These are phyloP conservation scores for Paraglomus brasilianum DNA, from an alignment of 192 early-diverging fungal genomes.

Conservation along the genomic window DNA sequence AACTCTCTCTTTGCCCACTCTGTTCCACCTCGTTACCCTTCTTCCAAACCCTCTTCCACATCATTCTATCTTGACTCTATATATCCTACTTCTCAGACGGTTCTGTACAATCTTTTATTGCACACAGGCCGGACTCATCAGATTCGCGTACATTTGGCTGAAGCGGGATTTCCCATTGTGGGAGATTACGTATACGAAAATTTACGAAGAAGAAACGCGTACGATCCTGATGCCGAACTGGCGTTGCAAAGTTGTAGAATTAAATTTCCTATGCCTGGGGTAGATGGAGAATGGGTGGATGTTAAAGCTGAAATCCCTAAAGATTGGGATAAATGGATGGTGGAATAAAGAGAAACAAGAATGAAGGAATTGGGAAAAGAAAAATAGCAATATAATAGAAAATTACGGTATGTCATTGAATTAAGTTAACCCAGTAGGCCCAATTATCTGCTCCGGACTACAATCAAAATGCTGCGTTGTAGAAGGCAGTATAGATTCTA, in stretches of 20 bases:
- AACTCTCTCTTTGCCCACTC: neutral
- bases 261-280: neutral
- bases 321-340: neutral
- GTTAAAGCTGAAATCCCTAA: neutral
- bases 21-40: neutral
- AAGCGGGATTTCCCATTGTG: neutral
- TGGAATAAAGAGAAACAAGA: too few relatives aligned
- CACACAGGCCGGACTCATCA: constrained; percentile 11
- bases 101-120: neutral
- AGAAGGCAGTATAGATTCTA: too few relatives aligned
- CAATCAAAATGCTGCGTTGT: too few relatives aligned
- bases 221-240: neutral
- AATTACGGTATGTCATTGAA: too few relatives aligned
- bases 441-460: too few relatives aligned
- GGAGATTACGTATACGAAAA: constrained; percentile 5
- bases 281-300: neutral
- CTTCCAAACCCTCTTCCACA: neutral
- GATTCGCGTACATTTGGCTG: constrained; percentile 3
- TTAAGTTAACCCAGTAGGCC: too few relatives aligned
- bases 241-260: constrained; percentile 1
- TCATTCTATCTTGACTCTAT: neutral
- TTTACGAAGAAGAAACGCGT: neutral
- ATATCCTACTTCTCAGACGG: neutral
- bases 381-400: too few relatives aligned
- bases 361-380: too few relatives aligned